Percentiles rank a stretch among this genome's conserved stretches.
Evolutionary conservation across 2,329 filamentous ascomycete genomes (phyloP).

Genomic region (Botryosphaeria agaves): DNA sequence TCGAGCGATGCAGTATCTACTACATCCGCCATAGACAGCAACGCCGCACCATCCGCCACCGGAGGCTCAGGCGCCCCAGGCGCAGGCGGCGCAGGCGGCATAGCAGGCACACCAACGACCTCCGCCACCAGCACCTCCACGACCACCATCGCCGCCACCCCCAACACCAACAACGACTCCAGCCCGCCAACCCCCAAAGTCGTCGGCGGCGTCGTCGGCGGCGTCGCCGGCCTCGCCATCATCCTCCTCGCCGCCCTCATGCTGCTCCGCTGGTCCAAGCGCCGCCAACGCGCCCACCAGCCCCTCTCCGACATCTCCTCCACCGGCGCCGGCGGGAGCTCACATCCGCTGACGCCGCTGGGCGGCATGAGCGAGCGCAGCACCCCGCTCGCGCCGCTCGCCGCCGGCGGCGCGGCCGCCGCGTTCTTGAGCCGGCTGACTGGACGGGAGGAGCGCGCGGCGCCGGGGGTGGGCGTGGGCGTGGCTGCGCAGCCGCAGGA

Average conservation of each 20-base stretch:
- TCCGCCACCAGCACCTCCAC: background rate
- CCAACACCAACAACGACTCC: slow-evolving; percentile 5
- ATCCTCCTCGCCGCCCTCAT: slow-evolving; percentile 33
- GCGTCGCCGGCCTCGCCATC: slow-evolving; percentile 38
- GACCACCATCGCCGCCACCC: slow-evolving; percentile 2
- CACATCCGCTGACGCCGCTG: no score
- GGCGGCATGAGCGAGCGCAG: slow-evolving; percentile 26
- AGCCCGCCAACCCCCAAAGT: slow-evolving; percentile 32
- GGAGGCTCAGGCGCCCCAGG: background rate
- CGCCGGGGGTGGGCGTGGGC: slow-evolving; percentile 17
- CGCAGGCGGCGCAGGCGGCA: background rate
- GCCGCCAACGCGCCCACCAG: slow-evolving; percentile 13
- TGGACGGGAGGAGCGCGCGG: no score
- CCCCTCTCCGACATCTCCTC: slow-evolving; percentile 9
- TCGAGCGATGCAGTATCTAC: no score
- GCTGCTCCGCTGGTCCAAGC: slow-evolving; percentile 34
- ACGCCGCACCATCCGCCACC: no score
- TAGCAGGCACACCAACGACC: background rate
- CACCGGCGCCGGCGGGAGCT: slow-evolving; percentile 4
- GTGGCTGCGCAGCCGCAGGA: slow-evolving; percentile 15
- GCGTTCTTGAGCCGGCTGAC: slow-evolving; percentile 20
- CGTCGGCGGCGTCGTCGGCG: slow-evolving; percentile 45
- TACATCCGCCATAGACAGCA: no score
- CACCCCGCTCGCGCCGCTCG: slow-evolving; percentile 18
- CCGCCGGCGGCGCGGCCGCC: no score